A percentile compares a stretch with the other conserved stretches of the same genome.
Conservation (phyloP, 768 basidiomycete genomes). For the Lactifluus hygrophoroides region DNA sequence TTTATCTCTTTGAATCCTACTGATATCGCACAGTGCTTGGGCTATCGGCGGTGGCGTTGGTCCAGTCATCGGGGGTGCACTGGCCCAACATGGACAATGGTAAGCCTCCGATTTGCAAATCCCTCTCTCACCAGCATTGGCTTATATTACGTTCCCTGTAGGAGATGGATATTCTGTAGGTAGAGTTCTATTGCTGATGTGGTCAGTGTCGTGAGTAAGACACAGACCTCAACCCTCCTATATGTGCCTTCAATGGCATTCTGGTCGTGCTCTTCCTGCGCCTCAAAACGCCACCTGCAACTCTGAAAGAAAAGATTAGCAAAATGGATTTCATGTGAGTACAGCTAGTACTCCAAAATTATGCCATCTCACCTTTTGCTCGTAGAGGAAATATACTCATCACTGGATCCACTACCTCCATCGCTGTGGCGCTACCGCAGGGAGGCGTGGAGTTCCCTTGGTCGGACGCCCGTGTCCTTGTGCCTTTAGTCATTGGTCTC, state of each 20-base stretch:
- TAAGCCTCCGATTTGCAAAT: neutral
- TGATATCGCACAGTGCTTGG: slow-evolving; percentile 21
- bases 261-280: slow-evolving; percentile 28
- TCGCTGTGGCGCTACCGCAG: slow-evolving; percentile 32
- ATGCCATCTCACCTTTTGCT: neutral
- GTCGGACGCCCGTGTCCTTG: slow-evolving; percentile 33
- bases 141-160: neutral
- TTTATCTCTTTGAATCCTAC: too few relatives aligned
- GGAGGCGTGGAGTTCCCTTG: slow-evolving; percentile 37
- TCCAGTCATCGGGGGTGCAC: slow-evolving; percentile 26
- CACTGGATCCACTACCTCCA: slow-evolving; percentile 25
- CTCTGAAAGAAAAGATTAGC: slow-evolving; percentile 26
- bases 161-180: slow-evolving; percentile 22
- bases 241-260: slow-evolving; percentile 25
- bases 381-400: slow-evolving; percentile 32
- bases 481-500: slow-evolving; percentile 35
- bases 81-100: slow-evolving; percentile 20
- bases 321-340: slow-evolving; percentile 34
- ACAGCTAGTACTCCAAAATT: neutral
- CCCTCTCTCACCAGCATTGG: neutral
- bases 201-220: neutral
- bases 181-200: neutral
- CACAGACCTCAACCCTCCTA: slow-evolving; percentile 34
- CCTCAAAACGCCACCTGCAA: slow-evolving; percentile 30
- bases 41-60: slow-evolving; percentile 24